Percentiles rank a stretch among this genome's conserved stretches.
These are phyloP conservation scores for Aspergillus phoenicis DNA, from an alignment of 2,329 filamentous ascomycete species.

Conservation along the genomic window DNA sequence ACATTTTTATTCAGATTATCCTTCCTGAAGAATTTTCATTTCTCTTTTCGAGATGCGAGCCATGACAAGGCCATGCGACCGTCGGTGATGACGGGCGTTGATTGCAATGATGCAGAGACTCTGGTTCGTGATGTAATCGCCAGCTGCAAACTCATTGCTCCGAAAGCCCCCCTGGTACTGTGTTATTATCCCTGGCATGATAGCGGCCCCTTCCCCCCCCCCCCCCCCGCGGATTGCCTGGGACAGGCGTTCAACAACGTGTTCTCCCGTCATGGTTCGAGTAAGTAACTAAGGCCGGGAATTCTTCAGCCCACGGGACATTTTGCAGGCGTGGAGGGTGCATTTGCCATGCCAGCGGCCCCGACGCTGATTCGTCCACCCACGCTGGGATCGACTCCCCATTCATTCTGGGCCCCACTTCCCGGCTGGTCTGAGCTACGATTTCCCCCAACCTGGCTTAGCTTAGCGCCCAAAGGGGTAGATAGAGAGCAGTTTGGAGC, in stretches of 20 bases:
- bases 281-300: slow-evolving; percentile 2
- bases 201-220: neutral
- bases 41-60: too few species aligned
- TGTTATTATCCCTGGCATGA: slow-evolving; percentile 12
- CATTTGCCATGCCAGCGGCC: slow-evolving; percentile 16
- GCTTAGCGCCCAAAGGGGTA: neutral
- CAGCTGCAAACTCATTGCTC: slow-evolving; percentile 1
- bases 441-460: neutral
- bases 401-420: slow-evolving; percentile 22
- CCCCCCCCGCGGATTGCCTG: slow-evolving; percentile 6
- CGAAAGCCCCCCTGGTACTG: neutral
- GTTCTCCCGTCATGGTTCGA: slow-evolving; percentile 12
- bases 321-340: slow-evolving; percentile 17
- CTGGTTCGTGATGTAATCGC: slow-evolving; percentile 18
- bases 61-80: neutral
- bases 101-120: slow-evolving; percentile 20
- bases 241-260: slow-evolving; percentile 16
- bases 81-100: neutral
- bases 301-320: slow-evolving; percentile 21
- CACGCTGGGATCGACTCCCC: slow-evolving; percentile 14
- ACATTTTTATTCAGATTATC: neutral
- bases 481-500: too few species aligned
- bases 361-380: slow-evolving; percentile 12
- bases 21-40: too few species aligned
- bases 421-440: slow-evolving; percentile 20